Base-by-base conservation (phyloP, 768 basidiomycete genomes). In the Cystobasidium tubakii region DNA sequence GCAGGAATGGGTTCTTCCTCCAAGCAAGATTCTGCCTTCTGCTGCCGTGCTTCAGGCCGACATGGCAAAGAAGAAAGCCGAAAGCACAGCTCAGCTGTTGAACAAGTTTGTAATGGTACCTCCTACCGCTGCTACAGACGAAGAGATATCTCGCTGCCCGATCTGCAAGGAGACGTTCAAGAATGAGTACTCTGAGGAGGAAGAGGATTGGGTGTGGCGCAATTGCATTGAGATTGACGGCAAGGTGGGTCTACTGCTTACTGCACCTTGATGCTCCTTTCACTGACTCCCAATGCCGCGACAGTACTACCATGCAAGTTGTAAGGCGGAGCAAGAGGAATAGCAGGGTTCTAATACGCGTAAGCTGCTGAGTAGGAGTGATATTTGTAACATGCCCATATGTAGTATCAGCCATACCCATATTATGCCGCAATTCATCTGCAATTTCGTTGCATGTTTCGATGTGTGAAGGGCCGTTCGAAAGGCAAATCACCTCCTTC, bases 171-270 rank as follows among this genome's bases (percentile, higher is more conserved):
- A 99, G 82, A 82, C 81, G 71, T 85, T 97, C 81, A 90, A 91
- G 84, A 87, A 88, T 76, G 95, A 96, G 83, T 98, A 90, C 80
- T 82, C 88, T 72, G 92, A 97, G 80, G 94, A 96, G 62, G 92
- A 94, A 75, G 95, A 97, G 83, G 95, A 96, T 75, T 98, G 94
- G 94, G 89, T 96, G 15, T 99, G 92, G 92, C 87, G 86, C 80
- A 95, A 99, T 79, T 92, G 94, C 0, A 84, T 91, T 6, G 66
- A 60, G 43, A 43, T 72, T 62, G 74, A 75, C 39, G 64, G 64
- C 3, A 62, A 31, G 34, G 63, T 75, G 42, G 10, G 64, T 34
- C 27, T n/a, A n/a, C n/a, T n/a, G n/a, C n/a, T n/a, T n/a, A n/a
- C n/a, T n/a, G n/a, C n/a, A n/a, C n/a, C n/a, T n/a, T n/a, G n/a